Evolutionary conservation across 352 stramenopile species (phyloP).

Genomic region (Globisporangium radiosum): DNA sequence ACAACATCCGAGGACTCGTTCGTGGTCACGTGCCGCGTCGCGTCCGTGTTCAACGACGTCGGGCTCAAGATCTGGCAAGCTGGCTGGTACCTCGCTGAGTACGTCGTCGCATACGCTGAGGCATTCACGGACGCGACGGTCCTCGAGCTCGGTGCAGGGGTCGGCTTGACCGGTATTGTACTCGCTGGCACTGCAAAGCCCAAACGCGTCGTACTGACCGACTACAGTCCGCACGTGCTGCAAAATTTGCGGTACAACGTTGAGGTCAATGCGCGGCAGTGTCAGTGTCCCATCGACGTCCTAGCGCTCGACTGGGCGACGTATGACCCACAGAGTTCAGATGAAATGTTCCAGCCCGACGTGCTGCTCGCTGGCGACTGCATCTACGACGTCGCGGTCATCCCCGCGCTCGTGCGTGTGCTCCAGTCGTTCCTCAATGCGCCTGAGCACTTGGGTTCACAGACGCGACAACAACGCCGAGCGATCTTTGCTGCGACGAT

Average conservation of each 20-base stretch:
- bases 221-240: conserved; percentile 80
- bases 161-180: conserved; percentile 63
- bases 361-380: conserved; percentile 72
- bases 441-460: background rate
- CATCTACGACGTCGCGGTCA: conserved; percentile 60
- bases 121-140: conserved; percentile 47
- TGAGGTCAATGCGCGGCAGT: conserved; percentile 53
- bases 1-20: background rate
- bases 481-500: conserved; percentile 76
- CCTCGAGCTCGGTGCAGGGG: conserved; percentile 66
- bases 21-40: conserved; percentile 69
- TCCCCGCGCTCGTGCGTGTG: conserved; percentile 53
- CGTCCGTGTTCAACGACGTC: conserved; percentile 77
- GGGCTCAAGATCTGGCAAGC: conserved; percentile 82
- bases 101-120: conserved; percentile 40
- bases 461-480: conserved; percentile 14
- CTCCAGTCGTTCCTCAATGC: conserved; percentile 43
- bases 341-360: conserved; percentile 23
- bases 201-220: conserved; percentile 47
- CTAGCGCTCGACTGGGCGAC: conserved; percentile 66
- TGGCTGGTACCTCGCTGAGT: conserved; percentile 72
- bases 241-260: conserved; percentile 80
- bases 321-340: conserved; percentile 33
- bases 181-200: conserved; percentile 34
- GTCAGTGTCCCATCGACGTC: conserved; percentile 45